Base-by-base conservation (phyloP, 192 early-diverging fungal genomes). In the Phlyctochytrium planicorne region DNA sequence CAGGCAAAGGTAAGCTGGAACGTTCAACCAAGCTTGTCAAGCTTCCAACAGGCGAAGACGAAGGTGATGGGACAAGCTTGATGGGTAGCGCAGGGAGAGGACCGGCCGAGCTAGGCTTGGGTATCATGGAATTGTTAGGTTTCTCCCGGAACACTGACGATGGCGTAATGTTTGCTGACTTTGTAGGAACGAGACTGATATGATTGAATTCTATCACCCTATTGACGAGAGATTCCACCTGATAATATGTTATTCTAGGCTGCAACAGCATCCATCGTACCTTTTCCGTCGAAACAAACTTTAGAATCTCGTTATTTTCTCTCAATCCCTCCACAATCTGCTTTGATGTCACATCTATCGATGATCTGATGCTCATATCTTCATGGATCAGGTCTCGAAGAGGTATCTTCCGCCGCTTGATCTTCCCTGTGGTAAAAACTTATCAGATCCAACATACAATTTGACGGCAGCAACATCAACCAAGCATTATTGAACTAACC, bases 331-430 rank as follows among this genome's bases (percentile, higher is more conserved):
- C 36, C 17, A 69, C 75, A 31, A 77, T 65, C 3, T 56, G 53
- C 2, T 50, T 57, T 25, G 68, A 53, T 20, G 55, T 24, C 6
- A 4, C 10, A 27, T 25, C 16, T 0, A 31, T 30, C 10, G 65
- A 60, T 60, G 4, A 60, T 30, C 30, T 3, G 30, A 20, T 59
- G 53, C 6, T 20, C 23, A 62, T 50, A 36, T 34, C 59, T 1
- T 3, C 50, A 31, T 32, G 10, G 23, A 70, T 29, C 23, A 72
- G 52, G 31, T 63, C 52, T 14, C 75, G 57, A 17, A 77, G 27
- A 20, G 77, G 77, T 69, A 78, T 78, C 16, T 27, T 61, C 27
- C 77, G 34, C 17, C 70, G 68, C 30, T 63, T 12, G 3, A 35
- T 23, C 30, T 68, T 73, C 29, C 65, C 71, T 73, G 40, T 47